Base-by-base conservation (phyloP, 1,284 basidiomycete genomes). In the Heterobasidion annosum region DNA sequence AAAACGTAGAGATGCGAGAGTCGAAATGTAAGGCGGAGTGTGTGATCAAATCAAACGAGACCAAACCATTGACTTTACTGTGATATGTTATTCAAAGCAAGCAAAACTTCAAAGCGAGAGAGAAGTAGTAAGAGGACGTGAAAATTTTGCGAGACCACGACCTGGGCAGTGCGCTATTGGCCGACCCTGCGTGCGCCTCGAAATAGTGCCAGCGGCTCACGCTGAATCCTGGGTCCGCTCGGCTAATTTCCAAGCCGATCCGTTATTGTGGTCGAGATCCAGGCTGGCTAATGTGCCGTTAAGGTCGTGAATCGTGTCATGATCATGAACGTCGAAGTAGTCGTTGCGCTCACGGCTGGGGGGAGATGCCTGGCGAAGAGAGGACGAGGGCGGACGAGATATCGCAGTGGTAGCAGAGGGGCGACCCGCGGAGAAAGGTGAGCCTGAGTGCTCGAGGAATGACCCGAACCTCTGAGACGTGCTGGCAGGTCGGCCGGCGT, bases 211-310 rank as follows among this genome's bases (percentile, higher is more conserved):
- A 16, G 10, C 16, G 18, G 45, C 45, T 47, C 45, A 47, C 25
- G 45, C 32, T 34, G 34, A 50, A 32, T 58, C 43, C 33, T 43
- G 46, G 33, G 12, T n/a, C 37, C 40, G 53, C 50, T 18, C 16
- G 32, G 34, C 18, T 45, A 51, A 48, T 55, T 32, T 48, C 53
- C 60, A 66, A 13, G 61, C 58, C 45, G 63, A 59, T 48, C 57
- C 47, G 57, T 57, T 49, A 56, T 58, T 51, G 58, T 52, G 54
- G 62, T 83, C 83, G 55, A 89, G 68, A 59, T 87, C 76, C 25
- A 90, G 77, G 61, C 82, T 86, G 32, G 85, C 83, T 34, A 90
- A 73, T n/a, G 82, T 88, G 18, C 84, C 83, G 61, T 87, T 89
- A 49, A 90, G 67, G 67, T 89, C 86, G 42, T 80, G 78, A 60